A percentile compares a stretch with the other conserved stretches of the same genome.
These are phyloP conservation scores for Tremella fuciformis DNA, from an alignment of 768 basidiomycete genomes.

Conservation along the genomic window DNA sequence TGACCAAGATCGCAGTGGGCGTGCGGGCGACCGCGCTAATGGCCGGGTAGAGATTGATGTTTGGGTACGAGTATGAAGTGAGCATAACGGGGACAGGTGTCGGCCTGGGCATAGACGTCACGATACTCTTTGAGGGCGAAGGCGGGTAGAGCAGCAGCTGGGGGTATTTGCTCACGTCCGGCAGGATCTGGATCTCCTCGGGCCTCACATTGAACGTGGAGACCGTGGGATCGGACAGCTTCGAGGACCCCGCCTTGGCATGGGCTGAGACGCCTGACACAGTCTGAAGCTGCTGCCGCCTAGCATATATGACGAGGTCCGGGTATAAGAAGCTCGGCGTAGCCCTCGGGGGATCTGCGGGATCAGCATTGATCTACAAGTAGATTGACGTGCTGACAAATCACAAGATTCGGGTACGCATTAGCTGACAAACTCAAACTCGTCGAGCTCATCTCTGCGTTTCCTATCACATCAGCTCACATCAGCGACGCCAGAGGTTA, in stretches of 20 bases:
- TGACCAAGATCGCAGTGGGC: too few species aligned
- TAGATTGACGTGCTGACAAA: background rate
- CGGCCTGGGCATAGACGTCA: background rate
- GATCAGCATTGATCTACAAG: background rate
- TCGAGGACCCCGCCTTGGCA: background rate
- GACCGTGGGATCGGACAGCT: background rate
- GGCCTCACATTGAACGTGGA: background rate
- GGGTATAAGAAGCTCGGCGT: background rate
- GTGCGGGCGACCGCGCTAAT: background rate
- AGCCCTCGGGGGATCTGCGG: background rate
- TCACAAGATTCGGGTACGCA: slow-evolving; percentile 9
- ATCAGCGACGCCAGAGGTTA: too few species aligned
- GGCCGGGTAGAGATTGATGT: background rate
- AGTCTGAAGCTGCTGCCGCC: background rate
- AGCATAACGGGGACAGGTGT: background rate
- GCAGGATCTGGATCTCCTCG: background rate
- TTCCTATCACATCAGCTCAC: too few species aligned
- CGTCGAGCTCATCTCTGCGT: slow-evolving; percentile 1
- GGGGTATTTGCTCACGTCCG: background rate
- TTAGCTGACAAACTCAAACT: slow-evolving; percentile 9
- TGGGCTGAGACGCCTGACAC: background rate
- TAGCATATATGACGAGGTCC: background rate
- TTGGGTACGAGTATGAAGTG: background rate
- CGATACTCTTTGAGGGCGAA: background rate
- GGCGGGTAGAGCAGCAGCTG: slow-evolving; percentile 4